Conservation (phyloP, 352 stramenopile species). For the Phytopythium kandeliae region DNA sequence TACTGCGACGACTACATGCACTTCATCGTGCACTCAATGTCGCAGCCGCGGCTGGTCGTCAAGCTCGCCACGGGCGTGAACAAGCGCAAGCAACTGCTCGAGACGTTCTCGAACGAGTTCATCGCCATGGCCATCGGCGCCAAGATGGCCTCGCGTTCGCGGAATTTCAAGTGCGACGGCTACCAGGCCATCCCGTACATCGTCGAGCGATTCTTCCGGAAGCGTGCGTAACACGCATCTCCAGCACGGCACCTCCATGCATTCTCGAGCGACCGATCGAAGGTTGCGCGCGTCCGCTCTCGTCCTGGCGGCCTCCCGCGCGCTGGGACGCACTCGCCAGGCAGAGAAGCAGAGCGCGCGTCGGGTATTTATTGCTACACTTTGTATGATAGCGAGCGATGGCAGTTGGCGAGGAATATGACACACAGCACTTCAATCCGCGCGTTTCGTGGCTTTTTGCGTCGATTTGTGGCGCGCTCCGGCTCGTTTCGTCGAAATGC, state of each 20-base stretch:
- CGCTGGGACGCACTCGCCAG: no score
- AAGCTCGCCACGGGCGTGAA: conserved; percentile 30
- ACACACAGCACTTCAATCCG: no score
- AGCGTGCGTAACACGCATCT: conserved; percentile 11
- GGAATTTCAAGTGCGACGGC: conserved; percentile 25
- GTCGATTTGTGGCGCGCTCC: no score
- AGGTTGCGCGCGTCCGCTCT: conserved; percentile 15
- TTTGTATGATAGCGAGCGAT: no score
- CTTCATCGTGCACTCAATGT: conserved; percentile 46
- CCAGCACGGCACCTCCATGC: background rate
- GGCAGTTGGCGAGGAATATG: no score
- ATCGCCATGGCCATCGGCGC: conserved; percentile 29
- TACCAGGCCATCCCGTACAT: conserved; percentile 38
- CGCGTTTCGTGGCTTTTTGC: no score
- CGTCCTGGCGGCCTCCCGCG: background rate
- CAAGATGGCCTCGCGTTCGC: conserved; percentile 19
- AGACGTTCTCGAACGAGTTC: conserved; percentile 46
- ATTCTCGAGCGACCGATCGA: conserved; percentile 24
- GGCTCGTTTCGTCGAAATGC: no score
- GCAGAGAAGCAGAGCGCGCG: no score
- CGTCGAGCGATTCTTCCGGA: conserved; percentile 37
- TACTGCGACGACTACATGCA: conserved; percentile 48
- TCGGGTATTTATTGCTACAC: no score
- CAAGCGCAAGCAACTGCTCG: conserved; percentile 34
- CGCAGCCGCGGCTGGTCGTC: conserved; percentile 42